Percentiles rank a stretch among this genome's conserved stretches.
phyloP scores from a whole-genome alignment of 2,329 filamentous ascomycete genomes.

The Xylariaceae sp. region DNA sequence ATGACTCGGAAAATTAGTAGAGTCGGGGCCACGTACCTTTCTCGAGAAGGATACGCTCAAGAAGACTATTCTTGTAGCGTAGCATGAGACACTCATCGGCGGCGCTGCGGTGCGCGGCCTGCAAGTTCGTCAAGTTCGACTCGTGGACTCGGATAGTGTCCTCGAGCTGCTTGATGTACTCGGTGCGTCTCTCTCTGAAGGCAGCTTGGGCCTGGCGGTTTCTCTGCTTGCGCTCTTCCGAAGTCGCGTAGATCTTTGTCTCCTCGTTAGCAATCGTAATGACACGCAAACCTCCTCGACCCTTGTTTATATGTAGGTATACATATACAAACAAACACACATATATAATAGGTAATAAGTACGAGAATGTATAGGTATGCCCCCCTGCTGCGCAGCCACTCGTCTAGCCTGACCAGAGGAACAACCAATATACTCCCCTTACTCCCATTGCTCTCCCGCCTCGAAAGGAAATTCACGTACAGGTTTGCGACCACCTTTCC shows the following conservation, averaged over 20 bases:
- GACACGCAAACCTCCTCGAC: not conserved
- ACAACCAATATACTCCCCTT: not conserved
- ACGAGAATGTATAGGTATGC: not conserved
- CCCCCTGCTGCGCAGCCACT: not conserved
- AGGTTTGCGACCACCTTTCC: conserved; percentile 95
- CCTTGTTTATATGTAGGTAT: not conserved
- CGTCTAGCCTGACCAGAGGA: not conserved
- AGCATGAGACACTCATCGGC: conserved; percentile 98
- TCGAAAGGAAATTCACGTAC: conserved; percentile 48
- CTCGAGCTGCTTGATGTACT: conserved; percentile 99
- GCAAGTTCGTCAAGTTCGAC: conserved; percentile 83
- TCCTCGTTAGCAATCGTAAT: conserved; percentile 15
- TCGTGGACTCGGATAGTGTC: conserved; percentile 97
- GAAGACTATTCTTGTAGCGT: conserved; percentile 93
- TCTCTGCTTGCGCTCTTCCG: conserved; percentile 95
- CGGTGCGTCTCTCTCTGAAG: conserved; percentile 91
- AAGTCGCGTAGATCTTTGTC: conserved; percentile 89
- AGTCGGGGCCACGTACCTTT: conserved; percentile 58
- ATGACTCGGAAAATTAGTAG: not conserved
- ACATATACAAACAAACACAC: not conserved
- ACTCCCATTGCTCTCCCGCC: not conserved
- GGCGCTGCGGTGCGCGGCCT: conserved; percentile 88
- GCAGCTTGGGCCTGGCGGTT: conserved; percentile 96
- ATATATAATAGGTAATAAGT: not conserved
- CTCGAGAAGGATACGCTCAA: conserved; percentile 92